A percentile compares a stretch with the other conserved stretches of the same genome.
Conservation (phyloP, 2,329 filamentous ascomycete species). For the Cladosporium austrohemisphaericum region DNA sequence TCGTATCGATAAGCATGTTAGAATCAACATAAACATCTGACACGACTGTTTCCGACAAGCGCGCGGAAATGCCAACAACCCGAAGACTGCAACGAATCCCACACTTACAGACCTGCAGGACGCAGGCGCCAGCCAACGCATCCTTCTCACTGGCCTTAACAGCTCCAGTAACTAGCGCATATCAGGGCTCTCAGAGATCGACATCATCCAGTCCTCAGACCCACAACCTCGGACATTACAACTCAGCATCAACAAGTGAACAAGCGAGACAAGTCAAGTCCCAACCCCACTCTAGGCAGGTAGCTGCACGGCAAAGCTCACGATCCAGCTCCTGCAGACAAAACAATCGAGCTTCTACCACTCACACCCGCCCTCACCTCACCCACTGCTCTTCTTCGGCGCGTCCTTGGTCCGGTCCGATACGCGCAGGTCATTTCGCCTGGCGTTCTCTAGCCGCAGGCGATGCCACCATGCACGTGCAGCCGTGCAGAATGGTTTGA, state of each 20-base stretch:
- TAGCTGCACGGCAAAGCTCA: conserved; percentile 1
- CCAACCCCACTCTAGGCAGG: background rate
- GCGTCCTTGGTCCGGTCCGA: background rate
- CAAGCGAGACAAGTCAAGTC: too few species aligned
- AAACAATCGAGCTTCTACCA: conserved; percentile 10
- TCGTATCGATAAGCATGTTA: too few species aligned
- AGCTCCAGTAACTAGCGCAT: background rate
- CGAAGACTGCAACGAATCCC: too few species aligned
- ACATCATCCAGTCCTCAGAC: background rate
- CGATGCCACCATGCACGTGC: conserved; percentile 5
- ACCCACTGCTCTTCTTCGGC: conserved; percentile 1
- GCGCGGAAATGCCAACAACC: too few species aligned
- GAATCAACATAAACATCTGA: too few species aligned
- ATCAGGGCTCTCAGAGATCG: background rate
- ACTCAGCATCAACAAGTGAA: too few species aligned
- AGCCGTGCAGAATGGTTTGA: background rate
- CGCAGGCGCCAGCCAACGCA: conserved; percentile 2
- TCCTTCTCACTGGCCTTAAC: background rate
- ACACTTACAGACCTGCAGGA: too few species aligned
- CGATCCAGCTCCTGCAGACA: conserved; percentile 2
- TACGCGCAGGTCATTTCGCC: conserved; percentile 1
- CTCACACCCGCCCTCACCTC: conserved; percentile 8
- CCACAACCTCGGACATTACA: conserved; percentile 1
- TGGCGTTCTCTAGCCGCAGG: conserved; percentile 11
- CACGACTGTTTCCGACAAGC: too few species aligned